Conservation (phyloP, 768 basidiomycete species). For the Multifurca ochricompacta region DNA sequence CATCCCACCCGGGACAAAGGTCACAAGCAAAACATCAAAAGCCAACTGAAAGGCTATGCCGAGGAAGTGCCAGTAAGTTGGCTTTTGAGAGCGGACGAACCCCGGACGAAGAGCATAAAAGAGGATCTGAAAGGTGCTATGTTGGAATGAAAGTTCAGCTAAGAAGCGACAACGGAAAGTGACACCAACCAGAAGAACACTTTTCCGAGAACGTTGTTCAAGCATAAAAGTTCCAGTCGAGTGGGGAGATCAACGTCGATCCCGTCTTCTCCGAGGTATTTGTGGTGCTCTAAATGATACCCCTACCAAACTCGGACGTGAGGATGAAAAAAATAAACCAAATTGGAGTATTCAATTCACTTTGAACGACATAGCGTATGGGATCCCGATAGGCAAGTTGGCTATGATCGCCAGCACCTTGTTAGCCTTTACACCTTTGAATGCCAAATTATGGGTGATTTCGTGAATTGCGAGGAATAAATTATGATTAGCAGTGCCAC, state of each 20-base stretch:
- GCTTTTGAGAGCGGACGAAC: slow-evolving; percentile 76
- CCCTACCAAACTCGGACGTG: slow-evolving; percentile 35
- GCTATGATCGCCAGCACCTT: slow-evolving; percentile 85
- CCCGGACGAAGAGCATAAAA: slow-evolving; percentile 97
- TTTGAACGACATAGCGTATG: slow-evolving; percentile 95
- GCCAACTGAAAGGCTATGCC: slow-evolving; percentile 64
- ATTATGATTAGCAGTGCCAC: slow-evolving; percentile 96
- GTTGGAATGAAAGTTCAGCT: background rate
- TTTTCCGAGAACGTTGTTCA: slow-evolving; percentile 96
- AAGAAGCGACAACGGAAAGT: background rate
- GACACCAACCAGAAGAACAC: slow-evolving; percentile 82
- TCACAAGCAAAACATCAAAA: slow-evolving; percentile 65
- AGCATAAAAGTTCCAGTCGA: slow-evolving; percentile 67
- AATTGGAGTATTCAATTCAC: slow-evolving; percentile 33
- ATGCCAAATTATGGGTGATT: slow-evolving; percentile 96
- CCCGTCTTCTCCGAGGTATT: slow-evolving; percentile 90
- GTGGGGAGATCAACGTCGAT: slow-evolving; percentile 96
- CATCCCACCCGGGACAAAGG: slow-evolving; percentile 31
- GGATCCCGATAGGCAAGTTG: slow-evolving; percentile 90
- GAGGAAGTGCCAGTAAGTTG: slow-evolving; percentile 78
- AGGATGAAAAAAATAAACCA: background rate
- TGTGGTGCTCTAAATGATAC: slow-evolving; percentile 96
- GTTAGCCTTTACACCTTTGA: slow-evolving; percentile 73
- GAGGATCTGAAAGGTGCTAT: slow-evolving; percentile 91
- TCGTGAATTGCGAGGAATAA: slow-evolving; percentile 98